Percentiles rank a stretch among this genome's conserved stretches.
phyloP scores from a whole-genome alignment of 2,329 filamentous ascomycete species.

The Fusarium illudens region DNA sequence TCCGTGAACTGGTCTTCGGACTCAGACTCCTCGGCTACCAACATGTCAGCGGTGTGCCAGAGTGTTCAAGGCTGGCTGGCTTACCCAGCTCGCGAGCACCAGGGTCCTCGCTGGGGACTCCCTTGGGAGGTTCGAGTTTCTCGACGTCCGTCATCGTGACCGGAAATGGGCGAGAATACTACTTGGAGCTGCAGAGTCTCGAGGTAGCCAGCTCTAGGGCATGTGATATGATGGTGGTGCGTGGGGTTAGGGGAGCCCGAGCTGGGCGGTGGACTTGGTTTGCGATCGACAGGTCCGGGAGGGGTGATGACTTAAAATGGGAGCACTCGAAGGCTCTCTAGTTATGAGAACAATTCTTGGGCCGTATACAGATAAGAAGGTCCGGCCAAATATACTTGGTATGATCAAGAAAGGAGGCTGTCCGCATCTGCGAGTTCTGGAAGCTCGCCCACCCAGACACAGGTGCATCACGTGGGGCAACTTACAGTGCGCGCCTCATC shows the following conservation, averaged over 20 bases:
- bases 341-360: not conserved
- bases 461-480: slow-evolving; percentile 41
- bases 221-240: slow-evolving; percentile 35
- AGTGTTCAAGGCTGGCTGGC: slow-evolving; percentile 8
- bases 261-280: slow-evolving; percentile 15
- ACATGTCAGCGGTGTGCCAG: slow-evolving; percentile 36
- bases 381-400: slow-evolving; percentile 10
- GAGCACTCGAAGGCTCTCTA: slow-evolving; percentile 3
- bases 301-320: slow-evolving; percentile 6
- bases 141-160: slow-evolving; percentile 43
- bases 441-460: slow-evolving; percentile 23
- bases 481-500: slow-evolving; percentile 28
- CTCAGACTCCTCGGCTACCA: slow-evolving; percentile 62
- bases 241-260: slow-evolving; percentile 30
- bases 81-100: slow-evolving; percentile 69
- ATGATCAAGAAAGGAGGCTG: slow-evolving; percentile 30
- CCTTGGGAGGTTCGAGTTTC: slow-evolving; percentile 46
- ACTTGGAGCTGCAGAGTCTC: slow-evolving; percentile 2
- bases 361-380: slow-evolving; percentile 2
- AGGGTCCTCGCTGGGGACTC: slow-evolving; percentile 56
- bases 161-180: slow-evolving; percentile 6
- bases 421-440: slow-evolving; percentile 15
- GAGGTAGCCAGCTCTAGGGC: slow-evolving; percentile 13
- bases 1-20: slow-evolving; percentile 77
- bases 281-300: slow-evolving; percentile 9